A percentile compares a stretch with the other conserved stretches of the same genome.
Evolutionary conservation across 1,139 yeast genomes (phyloP).

Genomic region (Suzukiozyma palmioleophila): DNA sequence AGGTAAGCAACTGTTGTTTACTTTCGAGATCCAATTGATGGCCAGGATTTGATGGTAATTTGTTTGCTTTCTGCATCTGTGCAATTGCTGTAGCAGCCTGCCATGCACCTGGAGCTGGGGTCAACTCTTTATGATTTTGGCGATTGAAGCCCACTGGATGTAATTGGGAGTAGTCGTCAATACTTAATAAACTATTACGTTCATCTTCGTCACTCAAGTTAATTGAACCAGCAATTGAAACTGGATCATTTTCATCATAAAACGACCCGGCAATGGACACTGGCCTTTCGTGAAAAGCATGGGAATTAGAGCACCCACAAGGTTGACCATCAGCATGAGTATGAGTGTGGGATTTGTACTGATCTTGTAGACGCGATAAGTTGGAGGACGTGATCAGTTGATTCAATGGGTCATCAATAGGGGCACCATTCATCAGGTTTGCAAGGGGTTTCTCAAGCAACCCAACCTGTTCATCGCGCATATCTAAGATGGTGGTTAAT

Average conservation of each 20-base stretch:
- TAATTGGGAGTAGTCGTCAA: slow-evolving; percentile 22
- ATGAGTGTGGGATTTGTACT: slow-evolving; percentile 11
- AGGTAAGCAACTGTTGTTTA: slow-evolving; percentile 52
- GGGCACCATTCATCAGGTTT: slow-evolving; percentile 1
- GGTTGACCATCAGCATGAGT: slow-evolving; percentile 49
- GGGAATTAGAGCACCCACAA: slow-evolving; percentile 52
- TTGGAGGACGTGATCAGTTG: slow-evolving; percentile 16
- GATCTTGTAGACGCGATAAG: slow-evolving; percentile 12
- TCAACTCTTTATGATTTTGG: slow-evolving; percentile 27
- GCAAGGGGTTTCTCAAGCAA: slow-evolving; percentile 8
- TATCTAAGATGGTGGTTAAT: slow-evolving; percentile 47
- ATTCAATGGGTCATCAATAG: slow-evolving; percentile 6
- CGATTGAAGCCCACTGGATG: slow-evolving; percentile 13
- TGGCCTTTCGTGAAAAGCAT: slow-evolving; percentile 56
- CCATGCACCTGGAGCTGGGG: slow-evolving; percentile 72
- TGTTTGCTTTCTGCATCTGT: slow-evolving; percentile 41
- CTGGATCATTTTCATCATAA: slow-evolving; percentile 26
- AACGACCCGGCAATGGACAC: slow-evolving; percentile 60
- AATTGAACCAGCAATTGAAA: slow-evolving; percentile 31
- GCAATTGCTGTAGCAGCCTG: slow-evolving; percentile 72
- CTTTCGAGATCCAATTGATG: slow-evolving; percentile 24
- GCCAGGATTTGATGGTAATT: slow-evolving; percentile 16
- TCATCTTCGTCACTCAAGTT: slow-evolving; percentile 50
- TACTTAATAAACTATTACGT: slow-evolving; percentile 25
- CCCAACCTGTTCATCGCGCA: slow-evolving; percentile 57